Evolutionary conservation across 2,329 filamentous ascomycete species (phyloP), one percentile per base, ranked within the genome.

Genomic region (Talaromyces piceae): DNA sequence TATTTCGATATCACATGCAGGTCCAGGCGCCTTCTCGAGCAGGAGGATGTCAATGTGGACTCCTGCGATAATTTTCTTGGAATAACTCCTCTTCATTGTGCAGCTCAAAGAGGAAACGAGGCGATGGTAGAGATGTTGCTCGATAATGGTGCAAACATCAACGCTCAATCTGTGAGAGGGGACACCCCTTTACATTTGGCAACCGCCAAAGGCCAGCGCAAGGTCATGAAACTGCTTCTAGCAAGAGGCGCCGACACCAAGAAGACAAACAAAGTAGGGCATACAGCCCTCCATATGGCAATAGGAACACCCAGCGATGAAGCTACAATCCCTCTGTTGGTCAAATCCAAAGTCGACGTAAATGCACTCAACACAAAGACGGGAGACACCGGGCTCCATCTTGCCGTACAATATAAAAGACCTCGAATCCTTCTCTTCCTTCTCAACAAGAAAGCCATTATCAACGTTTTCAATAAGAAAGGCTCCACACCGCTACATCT

Each of bases 141-240:
- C 1, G 57, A 64, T 1, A 20, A 53, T n/a, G 54, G 53, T 18
- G 63, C 60, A 7, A 57, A 66, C 31, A 50, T 52, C 12, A 61
- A 67, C 55, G 59, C 61, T 0, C 47, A 51, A n/a, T 49, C 51
- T 9, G 33, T 54, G 44, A 18, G 67, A 33, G 65, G 63, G 0
- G 61, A 63, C 13, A 68, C 66, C 3, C 59, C 63, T 4, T 48
- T 70, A 13, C 65, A 67, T 31, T 47, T 64, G 43, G 67, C 60
- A 4, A 54, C 59, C 0, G 25, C 59, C 8, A 45, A 55, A 41
- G 64, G 64, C 5, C 58, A 66, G 4, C 51, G 63, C 1, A 63
- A 61, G 45, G 45, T 56, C 6, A 61, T 67, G 45, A 65, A 59
- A 41, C 1, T 60, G 0, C 50, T 67, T 5, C 52, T 64, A 9